phyloP scores from a whole-genome alignment of 2,329 filamentous ascomycete species.

The Colletotrichum sansevieriae region DNA sequence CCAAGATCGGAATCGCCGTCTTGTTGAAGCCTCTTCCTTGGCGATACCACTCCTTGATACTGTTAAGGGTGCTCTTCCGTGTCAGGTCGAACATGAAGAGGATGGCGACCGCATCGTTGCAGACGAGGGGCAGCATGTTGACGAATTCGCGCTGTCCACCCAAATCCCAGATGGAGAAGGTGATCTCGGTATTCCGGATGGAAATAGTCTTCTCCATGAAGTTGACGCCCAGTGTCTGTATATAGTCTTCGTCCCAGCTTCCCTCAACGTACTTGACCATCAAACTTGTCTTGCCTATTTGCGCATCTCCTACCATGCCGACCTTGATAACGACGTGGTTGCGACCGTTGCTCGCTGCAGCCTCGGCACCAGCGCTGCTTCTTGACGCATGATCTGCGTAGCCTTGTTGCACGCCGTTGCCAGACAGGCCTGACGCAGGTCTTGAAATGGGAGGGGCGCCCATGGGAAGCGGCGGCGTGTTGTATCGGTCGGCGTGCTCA shows the following conservation, averaged over 20 bases:
- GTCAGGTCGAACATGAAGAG: slow-evolving; percentile 99
- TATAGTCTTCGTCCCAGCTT: slow-evolving; percentile 99
- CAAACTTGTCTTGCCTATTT: slow-evolving; percentile 98
- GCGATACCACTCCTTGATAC: slow-evolving; percentile 99
- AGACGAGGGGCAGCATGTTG: slow-evolving; percentile 99
- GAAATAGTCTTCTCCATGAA: slow-evolving; percentile 99
- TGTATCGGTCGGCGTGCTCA: slow-evolving; percentile 59
- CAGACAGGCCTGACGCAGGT: slow-evolving; percentile 68
- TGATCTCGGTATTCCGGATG: slow-evolving; percentile 99
- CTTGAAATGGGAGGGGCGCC: slow-evolving; percentile 61
- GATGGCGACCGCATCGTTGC: slow-evolving; percentile 98
- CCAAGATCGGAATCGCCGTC: slow-evolving; percentile 97
- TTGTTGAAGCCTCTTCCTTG: slow-evolving; percentile 99
- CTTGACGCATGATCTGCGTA: slow-evolving; percentile 60
- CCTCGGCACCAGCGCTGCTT: slow-evolving; percentile 53
- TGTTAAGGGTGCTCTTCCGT: slow-evolving; percentile 97
- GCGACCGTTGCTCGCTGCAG: slow-evolving; percentile 60
- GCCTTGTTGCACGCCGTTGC: slow-evolving; percentile 54
- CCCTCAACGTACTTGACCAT: slow-evolving; percentile 99
- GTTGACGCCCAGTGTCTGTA: slow-evolving; percentile 97
- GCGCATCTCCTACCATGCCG: slow-evolving; percentile 98
- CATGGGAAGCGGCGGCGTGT: slow-evolving; percentile 59
- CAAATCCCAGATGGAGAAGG: slow-evolving; percentile 99
- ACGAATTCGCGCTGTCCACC: slow-evolving; percentile 98
- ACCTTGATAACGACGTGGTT: slow-evolving; percentile 97